Evolutionary conservation across 805 yeast species (phyloP).

Genomic region (Kregervanrija pseudodelftensis): DNA sequence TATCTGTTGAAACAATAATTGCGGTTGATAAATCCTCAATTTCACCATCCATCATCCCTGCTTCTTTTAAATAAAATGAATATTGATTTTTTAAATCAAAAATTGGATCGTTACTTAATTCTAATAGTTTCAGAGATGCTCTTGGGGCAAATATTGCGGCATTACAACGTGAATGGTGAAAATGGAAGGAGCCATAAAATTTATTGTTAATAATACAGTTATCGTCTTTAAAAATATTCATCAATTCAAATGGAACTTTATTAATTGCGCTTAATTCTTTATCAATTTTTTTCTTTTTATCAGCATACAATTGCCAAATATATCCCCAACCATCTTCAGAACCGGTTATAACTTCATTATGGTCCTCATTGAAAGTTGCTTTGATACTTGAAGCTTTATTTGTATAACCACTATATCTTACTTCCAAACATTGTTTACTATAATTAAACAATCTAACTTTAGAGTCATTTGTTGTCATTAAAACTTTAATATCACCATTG

Average conservation of each 20-base stretch:
- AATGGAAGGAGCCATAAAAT: conserved; percentile 66
- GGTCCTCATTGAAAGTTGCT: conserved; percentile 57
- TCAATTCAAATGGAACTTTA: conserved; percentile 5
- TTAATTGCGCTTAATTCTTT: conserved; percentile 9
- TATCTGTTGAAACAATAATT: conserved; percentile 73
- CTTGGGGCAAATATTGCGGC: conserved; percentile 74
- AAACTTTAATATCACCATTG: conserved; percentile 23
- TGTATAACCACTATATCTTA: conserved; percentile 65
- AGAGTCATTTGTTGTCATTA: conserved; percentile 80
- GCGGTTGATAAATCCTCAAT: conserved; percentile 31
- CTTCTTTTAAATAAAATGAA: conserved; percentile 1
- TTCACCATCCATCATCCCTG: conserved; percentile 8
- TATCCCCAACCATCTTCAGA: conserved; percentile 87
- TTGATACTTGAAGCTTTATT: conserved; percentile 66
- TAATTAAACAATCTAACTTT: conserved; percentile 60
- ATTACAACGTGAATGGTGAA: conserved; percentile 68
- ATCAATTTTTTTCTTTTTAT: conserved; percentile 14
- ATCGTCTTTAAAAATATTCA: conserved; percentile 24
- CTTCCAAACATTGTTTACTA: conserved; percentile 45
- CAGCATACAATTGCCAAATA: conserved; percentile 47
- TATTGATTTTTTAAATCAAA: conserved; percentile 44
- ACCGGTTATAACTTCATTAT: conserved; percentile 58
- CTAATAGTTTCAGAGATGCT: conserved; percentile 53
- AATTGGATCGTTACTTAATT: conserved; percentile 72
- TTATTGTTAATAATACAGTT: conserved; percentile 41